A percentile compares a stretch with the other conserved stretches of the same genome.
Conservation (phyloP, 345 rosid species). For the Combretum micranthum region DNA sequence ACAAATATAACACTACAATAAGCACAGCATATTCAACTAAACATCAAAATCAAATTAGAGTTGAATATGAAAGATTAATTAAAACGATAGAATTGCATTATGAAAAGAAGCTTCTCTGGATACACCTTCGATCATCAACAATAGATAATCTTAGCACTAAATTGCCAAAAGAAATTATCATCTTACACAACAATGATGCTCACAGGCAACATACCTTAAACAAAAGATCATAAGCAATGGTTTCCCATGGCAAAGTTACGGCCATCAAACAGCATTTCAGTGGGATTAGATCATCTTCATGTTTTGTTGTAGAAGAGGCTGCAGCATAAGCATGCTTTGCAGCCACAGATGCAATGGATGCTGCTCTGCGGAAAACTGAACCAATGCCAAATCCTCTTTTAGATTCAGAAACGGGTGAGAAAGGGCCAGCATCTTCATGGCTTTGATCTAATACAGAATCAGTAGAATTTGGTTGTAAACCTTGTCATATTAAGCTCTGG, state of each 20-base stretch:
- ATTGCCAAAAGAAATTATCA: too few species aligned
- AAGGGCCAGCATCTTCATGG: constrained; percentile 68
- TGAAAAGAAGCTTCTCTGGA: too few species aligned
- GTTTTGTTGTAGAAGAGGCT: constrained; percentile 52
- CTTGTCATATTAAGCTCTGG: constrained; percentile 10
- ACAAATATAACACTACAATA: too few species aligned
- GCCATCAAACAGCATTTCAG: constrained; percentile 97
- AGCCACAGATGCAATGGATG: constrained; percentile 85
- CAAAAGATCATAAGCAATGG: constrained; percentile 86
- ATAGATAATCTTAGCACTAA: too few species aligned
- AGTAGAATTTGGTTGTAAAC: constrained; percentile 11
- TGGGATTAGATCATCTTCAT: constrained; percentile 84
- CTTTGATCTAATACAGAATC: constrained; percentile 74
- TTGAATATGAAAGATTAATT: neutral
- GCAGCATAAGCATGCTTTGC: constrained; percentile 95
- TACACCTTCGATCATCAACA: too few species aligned
- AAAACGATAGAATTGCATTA: too few species aligned
- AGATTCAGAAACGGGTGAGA: constrained; percentile 63
- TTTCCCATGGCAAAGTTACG: constrained; percentile 89
- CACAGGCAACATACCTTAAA: constrained; percentile 55
- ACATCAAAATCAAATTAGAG: neutral
- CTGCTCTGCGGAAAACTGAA: constrained; percentile 78
- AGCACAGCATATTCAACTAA: too few species aligned
- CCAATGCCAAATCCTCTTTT: constrained; percentile 79
- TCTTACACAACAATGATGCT: too few species aligned